Evolutionary conservation across 1,284 basidiomycete species (phyloP).

Genomic region (Pulchroboletus neoregius): DNA sequence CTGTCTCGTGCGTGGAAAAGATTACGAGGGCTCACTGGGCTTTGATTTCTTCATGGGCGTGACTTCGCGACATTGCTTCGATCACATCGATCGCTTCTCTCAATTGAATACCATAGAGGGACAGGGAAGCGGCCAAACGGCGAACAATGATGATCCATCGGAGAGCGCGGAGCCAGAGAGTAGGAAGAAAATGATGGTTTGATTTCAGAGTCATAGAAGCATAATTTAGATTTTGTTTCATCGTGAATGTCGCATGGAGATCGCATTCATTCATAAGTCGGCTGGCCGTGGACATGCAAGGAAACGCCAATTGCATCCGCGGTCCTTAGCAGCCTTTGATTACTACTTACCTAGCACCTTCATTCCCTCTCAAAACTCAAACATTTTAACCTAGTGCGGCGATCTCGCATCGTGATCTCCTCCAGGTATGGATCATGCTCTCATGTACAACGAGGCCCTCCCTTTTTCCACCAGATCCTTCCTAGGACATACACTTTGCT

Average conservation of each 20-base stretch:
- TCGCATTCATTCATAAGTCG: constrained; percentile 4
- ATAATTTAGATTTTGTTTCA: constrained; percentile 22
- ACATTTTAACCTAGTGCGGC: constrained; percentile 21
- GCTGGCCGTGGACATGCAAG: constrained; percentile 21
- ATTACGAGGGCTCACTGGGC: constrained; percentile 63
- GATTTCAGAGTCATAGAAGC: constrained; percentile 35
- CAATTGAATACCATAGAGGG: constrained; percentile 30
- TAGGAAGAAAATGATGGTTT: constrained; percentile 42
- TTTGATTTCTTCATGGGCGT: constrained; percentile 52
- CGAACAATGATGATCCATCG: constrained; percentile 24
- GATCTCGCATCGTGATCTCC: constrained; percentile 31
- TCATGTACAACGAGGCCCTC: constrained; percentile 17
- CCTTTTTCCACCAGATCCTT: constrained; percentile 12
- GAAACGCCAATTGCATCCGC: constrained; percentile 9
- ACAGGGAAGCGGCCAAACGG: constrained; percentile 14
- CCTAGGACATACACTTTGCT: constrained; percentile 16
- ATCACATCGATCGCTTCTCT: constrained; percentile 36
- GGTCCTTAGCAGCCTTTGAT: constrained; percentile 9
- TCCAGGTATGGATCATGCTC: constrained; percentile 14
- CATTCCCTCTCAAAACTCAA: constrained; percentile 19
- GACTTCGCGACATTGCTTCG: constrained; percentile 36
- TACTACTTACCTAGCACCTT: not conserved
- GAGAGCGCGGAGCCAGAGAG: constrained; percentile 34
- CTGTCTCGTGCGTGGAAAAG: constrained; percentile 63
- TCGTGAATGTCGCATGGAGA: constrained; percentile 23